These are phyloP conservation scores for Fusarium palustre DNA, from an alignment of 2,329 filamentous ascomycete species.

Conservation along the genomic window DNA sequence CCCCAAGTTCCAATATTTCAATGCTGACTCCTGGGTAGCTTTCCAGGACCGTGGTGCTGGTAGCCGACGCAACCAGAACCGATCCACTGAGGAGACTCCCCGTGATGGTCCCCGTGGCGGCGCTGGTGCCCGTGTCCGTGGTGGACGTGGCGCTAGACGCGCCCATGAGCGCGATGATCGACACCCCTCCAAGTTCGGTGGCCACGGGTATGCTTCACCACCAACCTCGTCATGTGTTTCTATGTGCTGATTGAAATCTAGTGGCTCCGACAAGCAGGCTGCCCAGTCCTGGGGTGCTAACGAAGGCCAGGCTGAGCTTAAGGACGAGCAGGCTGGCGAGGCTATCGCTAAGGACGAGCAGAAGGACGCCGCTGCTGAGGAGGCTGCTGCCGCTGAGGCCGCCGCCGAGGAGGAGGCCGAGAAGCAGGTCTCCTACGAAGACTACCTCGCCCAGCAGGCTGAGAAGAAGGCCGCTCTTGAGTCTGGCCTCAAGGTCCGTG, in stretches of 20 bases:
- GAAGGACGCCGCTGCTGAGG: slow-evolving; percentile 73
- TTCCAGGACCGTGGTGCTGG: slow-evolving; percentile 91
- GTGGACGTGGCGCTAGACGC: slow-evolving; percentile 66
- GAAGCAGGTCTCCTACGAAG: slow-evolving; percentile 89
- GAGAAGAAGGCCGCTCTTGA: slow-evolving; percentile 82
- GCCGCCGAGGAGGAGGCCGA: slow-evolving; percentile 69
- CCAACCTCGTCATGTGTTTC: neutral
- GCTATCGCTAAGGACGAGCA: slow-evolving; percentile 87
- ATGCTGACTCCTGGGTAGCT: slow-evolving; percentile 63
- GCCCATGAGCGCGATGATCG: slow-evolving; percentile 68
- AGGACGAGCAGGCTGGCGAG: slow-evolving; percentile 92
- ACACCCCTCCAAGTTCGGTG: slow-evolving; percentile 59
- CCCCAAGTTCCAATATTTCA: slow-evolving; percentile 1
- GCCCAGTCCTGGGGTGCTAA: slow-evolving; percentile 89
- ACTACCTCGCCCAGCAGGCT: slow-evolving; percentile 80
- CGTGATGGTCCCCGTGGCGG: slow-evolving; percentile 69
- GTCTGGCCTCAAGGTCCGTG: slow-evolving; percentile 76
- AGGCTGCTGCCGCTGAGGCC: slow-evolving; percentile 60
- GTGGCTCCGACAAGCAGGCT: slow-evolving; percentile 87
- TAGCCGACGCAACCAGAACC: slow-evolving; percentile 82
- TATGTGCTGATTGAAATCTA: slow-evolving; percentile 53
- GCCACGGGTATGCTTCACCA: slow-evolving; percentile 58
- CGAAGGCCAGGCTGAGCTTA: slow-evolving; percentile 84
- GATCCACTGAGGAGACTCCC: slow-evolving; percentile 76
- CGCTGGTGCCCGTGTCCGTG: slow-evolving; percentile 71